A percentile compares a stretch with the other conserved stretches of the same genome.
phyloP scores from a whole-genome alignment of 176 grass and related monocot species.

The Bonia amplexicaulis region DNA sequence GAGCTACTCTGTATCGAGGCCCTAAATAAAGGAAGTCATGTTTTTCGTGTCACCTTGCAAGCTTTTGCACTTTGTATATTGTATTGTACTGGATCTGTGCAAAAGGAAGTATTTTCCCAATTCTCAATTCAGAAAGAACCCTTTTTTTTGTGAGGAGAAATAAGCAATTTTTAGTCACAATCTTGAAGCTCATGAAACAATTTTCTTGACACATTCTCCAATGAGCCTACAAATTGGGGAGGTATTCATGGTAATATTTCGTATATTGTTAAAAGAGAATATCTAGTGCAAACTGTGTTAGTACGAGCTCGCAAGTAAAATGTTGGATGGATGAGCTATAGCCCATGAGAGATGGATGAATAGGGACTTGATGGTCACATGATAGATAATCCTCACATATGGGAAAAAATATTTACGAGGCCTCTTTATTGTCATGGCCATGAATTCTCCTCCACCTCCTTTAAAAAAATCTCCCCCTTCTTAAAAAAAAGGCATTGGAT shows the following conservation, averaged over 20 bases:
- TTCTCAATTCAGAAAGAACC: background rate
- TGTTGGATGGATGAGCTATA: background rate
- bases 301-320: background rate
- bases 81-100: background rate
- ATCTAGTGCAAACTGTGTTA: background rate
- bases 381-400: too few relatives aligned
- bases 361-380: too few relatives aligned
- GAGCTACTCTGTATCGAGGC: background rate
- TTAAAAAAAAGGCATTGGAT: too few relatives aligned
- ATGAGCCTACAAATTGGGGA: background rate
- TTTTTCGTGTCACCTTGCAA: background rate
- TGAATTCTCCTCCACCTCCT: too few relatives aligned
- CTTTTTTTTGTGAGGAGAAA: too few relatives aligned
- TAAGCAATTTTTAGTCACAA: background rate
- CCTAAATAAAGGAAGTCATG: slow-evolving; percentile 21
- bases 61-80: background rate
- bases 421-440: too few relatives aligned
- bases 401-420: too few relatives aligned
- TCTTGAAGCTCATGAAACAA: background rate
- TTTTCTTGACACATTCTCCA: background rate
- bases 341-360: too few relatives aligned
- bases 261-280: background rate
- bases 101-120: background rate
- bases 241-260: background rate
- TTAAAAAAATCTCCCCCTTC: too few relatives aligned